Percentiles rank a stretch among this genome's conserved stretches.
Conservation (phyloP, 768 basidiomycete species). For the Mycena latifolia region DNA sequence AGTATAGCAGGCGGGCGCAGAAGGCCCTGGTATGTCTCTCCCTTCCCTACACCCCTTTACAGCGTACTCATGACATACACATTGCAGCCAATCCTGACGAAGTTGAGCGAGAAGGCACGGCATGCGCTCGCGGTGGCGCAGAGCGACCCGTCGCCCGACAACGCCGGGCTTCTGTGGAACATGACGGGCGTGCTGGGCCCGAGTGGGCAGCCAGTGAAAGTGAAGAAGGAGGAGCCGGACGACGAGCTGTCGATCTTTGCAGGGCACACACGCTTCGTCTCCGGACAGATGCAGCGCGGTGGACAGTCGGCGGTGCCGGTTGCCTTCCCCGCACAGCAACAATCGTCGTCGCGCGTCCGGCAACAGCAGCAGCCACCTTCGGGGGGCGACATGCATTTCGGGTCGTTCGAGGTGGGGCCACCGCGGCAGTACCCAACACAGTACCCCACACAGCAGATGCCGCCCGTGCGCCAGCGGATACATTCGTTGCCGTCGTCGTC, state of each 20-base stretch:
- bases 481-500: slow-evolving; percentile 33
- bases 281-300: slow-evolving; percentile 50
- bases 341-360: slow-evolving; percentile 16
- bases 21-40: slow-evolving; percentile 69
- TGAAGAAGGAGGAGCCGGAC: slow-evolving; percentile 63
- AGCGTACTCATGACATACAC: not conserved
- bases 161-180: slow-evolving; percentile 61
- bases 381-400: slow-evolving; percentile 29
- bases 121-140: slow-evolving; percentile 60
- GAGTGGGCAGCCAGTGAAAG: slow-evolving; percentile 29
- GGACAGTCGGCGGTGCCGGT: not conserved
- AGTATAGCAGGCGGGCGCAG: slow-evolving; percentile 69
- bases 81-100: slow-evolving; percentile 69
- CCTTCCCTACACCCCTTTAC: not conserved
- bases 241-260: slow-evolving; percentile 81
- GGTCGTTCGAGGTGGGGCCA: slow-evolving; percentile 12
- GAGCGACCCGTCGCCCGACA: slow-evolving; percentile 50
- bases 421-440: slow-evolving; percentile 15
- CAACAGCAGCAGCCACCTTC: slow-evolving; percentile 35
- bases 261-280: slow-evolving; percentile 74
- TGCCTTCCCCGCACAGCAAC: slow-evolving; percentile 28
- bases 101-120: slow-evolving; percentile 77
- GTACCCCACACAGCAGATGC: slow-evolving; percentile 23
- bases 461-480: slow-evolving; percentile 32
- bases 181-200: slow-evolving; percentile 43